Evolutionary conservation across 192 early-diverging fungal species (phyloP).

Genomic region (Dispira parvispora): DNA sequence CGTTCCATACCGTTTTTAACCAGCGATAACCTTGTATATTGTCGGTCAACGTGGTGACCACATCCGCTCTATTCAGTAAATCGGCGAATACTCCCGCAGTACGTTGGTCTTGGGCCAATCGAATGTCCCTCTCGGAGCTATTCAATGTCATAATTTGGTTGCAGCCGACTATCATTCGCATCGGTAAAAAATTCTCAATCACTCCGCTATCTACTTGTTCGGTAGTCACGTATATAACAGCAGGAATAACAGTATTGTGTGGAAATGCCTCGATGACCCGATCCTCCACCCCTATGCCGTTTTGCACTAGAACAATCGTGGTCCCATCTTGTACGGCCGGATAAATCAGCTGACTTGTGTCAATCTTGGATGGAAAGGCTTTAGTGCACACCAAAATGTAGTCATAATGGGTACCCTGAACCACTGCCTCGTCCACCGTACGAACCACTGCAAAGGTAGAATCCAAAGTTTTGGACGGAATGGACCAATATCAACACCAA

Average conservation of each 20-base stretch:
- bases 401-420: conserved; percentile 29
- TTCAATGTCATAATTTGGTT: conserved; percentile 12
- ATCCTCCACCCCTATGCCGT: conserved; percentile 51
- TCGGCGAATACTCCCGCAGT: conserved; percentile 20
- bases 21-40: conserved; percentile 47
- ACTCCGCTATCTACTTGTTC: conserved; percentile 33
- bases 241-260: conserved; percentile 36
- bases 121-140: conserved; percentile 14
- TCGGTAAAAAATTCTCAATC: conserved; percentile 29
- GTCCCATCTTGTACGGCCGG: conserved; percentile 32
- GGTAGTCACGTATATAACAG: conserved; percentile 43
- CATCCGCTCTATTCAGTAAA: conserved; percentile 24
- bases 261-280: conserved; percentile 39
- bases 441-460: conserved; percentile 19
- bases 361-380: conserved; percentile 41
- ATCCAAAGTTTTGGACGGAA: neutral
- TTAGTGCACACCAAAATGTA: conserved; percentile 48
- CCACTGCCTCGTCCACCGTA: conserved; percentile 25
- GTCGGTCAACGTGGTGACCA: conserved; percentile 21
- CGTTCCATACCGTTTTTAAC: conserved; percentile 63
- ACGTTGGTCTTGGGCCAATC: conserved; percentile 15
- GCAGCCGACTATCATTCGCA: conserved; percentile 25
- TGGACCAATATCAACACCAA: neutral
- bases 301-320: conserved; percentile 49
- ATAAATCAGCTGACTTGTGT: conserved; percentile 36